Evolutionary conservation across 371 early-diverging fungal species (phyloP).

Genomic region (Mortierella polycephala): DNA sequence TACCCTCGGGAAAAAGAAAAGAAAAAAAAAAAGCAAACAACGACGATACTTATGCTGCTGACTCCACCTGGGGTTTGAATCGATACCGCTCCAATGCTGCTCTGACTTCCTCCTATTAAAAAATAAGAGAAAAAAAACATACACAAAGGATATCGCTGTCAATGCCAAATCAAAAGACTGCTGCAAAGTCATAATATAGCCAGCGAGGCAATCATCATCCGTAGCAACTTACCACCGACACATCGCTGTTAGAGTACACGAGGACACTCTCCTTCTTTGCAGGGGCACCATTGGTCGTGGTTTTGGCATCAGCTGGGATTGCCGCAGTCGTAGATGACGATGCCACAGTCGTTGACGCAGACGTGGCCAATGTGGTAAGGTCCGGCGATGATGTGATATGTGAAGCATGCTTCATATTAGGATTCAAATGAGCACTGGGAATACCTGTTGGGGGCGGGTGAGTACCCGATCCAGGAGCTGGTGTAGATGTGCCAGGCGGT

Average conservation of each 20-base stretch:
- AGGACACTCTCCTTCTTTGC: constrained; percentile 42
- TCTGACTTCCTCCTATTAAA: constrained; percentile 43
- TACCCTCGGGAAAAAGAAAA: neutral
- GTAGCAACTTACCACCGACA: constrained; percentile 32
- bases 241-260: constrained; percentile 37
- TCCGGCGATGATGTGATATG: constrained; percentile 49
- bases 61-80: constrained; percentile 44
- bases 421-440: constrained; percentile 41
- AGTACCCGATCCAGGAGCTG: constrained; percentile 14
- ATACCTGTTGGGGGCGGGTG: constrained; percentile 36
- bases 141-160: neutral
- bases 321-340: constrained; percentile 9
- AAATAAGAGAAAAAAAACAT: neutral
- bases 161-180: constrained; percentile 1
- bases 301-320: constrained; percentile 4
- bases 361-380: constrained; percentile 21
- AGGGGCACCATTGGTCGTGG: constrained; percentile 11
- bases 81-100: constrained; percentile 48
- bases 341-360: constrained; percentile 20
- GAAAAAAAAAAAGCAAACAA: constrained; percentile 3
- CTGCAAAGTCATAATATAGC: neutral
- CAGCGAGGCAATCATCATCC: neutral
- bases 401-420: constrained; percentile 45
- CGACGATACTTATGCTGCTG: constrained; percentile 44
- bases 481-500: constrained; percentile 4